phyloP scores from a whole-genome alignment of 2,329 filamentous ascomycete genomes.

The Calonectria hongkongensis region DNA sequence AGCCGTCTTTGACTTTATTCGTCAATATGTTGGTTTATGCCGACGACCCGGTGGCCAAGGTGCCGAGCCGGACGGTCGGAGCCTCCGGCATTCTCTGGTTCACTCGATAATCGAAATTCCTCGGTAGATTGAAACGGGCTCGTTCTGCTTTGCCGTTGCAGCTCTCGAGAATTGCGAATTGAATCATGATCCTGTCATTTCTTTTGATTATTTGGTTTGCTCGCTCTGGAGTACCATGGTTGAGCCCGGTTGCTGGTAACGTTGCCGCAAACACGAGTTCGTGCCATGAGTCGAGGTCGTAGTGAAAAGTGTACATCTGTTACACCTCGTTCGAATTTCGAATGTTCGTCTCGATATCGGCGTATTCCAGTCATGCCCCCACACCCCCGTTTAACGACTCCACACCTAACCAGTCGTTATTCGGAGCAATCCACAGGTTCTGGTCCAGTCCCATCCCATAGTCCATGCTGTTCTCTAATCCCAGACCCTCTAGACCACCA shows the following conservation, averaged over 20 bases:
- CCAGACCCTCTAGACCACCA: slow-evolving; percentile 67
- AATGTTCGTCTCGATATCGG: slow-evolving; percentile 11
- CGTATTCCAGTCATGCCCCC: slow-evolving; percentile 48
- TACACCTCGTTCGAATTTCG: neutral
- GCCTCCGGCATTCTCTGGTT: too few relatives aligned
- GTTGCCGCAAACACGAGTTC: neutral
- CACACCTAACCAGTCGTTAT: slow-evolving; percentile 57
- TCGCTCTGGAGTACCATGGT: neutral
- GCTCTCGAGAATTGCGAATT: too few relatives aligned
- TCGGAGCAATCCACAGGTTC: slow-evolving; percentile 59
- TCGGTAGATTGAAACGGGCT: neutral
- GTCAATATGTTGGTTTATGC: neutral
- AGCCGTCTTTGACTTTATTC: neutral
- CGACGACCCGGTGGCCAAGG: slow-evolving; percentile 2
- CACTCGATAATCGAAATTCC: too few relatives aligned
- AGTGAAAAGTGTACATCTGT: neutral
- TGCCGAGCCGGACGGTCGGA: too few relatives aligned
- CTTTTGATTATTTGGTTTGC: slow-evolving; percentile 10
- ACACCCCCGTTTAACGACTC: slow-evolving; percentile 59
- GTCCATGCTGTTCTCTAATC: slow-evolving; percentile 66
- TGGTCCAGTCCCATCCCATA: slow-evolving; percentile 65
- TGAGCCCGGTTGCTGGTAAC: neutral
- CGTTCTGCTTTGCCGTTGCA: neutral
- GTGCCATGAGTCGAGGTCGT: neutral
- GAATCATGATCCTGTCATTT: neutral